A percentile compares a stretch with the other conserved stretches of the same genome.
phyloP scores from a whole-genome alignment of 192 early-diverging fungal genomes.

The Funneliformis geosporum region DNA sequence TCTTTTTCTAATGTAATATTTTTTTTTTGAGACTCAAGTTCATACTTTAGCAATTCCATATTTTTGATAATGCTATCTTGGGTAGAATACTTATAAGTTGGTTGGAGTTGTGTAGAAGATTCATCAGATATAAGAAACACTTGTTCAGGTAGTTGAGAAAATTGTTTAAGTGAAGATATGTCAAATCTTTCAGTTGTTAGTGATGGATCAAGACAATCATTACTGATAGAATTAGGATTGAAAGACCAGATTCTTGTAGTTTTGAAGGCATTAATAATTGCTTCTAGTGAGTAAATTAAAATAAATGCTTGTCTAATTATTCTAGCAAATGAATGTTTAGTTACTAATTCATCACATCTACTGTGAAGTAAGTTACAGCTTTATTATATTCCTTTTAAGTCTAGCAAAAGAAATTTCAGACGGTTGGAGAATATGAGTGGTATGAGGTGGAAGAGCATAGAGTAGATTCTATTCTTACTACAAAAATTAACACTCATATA shows the following conservation, averaged over 20 bases:
- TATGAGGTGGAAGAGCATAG: neutral
- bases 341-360: neutral
- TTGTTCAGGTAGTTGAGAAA: neutral
- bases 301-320: neutral
- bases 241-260: neutral
- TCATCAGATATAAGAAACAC: too few species aligned
- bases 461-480: neutral
- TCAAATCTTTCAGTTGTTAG: neutral
- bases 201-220: neutral
- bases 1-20: too few species aligned
- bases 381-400: constrained; percentile 3
- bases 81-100: neutral
- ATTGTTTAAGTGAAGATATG: neutral
- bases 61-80: neutral
- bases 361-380: neutral
- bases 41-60: neutral
- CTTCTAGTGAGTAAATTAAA: neutral
- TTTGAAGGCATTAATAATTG: constrained; percentile 5
- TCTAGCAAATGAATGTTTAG: neutral
- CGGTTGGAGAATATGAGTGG: neutral
- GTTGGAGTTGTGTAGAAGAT: neutral
- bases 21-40: too few species aligned
- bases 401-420: constrained; percentile 9
- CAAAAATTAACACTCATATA: constrained; percentile 1
- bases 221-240: neutral